A percentile compares a stretch with the other conserved stretches of the same genome.
Evolutionary conservation across 805 yeast species (phyloP).

Genomic region (Suhomyces faveliae): DNA sequence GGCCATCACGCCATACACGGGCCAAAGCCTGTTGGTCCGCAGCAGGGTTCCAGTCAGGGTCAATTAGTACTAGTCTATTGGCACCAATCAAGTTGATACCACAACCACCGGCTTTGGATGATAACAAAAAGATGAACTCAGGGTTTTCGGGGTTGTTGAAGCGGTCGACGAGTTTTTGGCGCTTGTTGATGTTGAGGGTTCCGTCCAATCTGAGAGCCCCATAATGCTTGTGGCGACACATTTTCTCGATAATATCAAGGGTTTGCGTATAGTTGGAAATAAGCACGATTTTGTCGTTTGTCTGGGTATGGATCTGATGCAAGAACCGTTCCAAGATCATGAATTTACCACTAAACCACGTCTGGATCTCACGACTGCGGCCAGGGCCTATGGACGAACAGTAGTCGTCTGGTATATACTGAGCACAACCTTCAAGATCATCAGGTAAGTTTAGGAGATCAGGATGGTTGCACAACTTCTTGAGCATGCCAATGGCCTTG

Average conservation of each 20-base stretch:
- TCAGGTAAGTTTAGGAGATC: conserved; percentile 73
- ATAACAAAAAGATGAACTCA: conserved; percentile 83
- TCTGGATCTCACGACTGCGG: conserved; percentile 61
- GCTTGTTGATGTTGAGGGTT: conserved; percentile 83
- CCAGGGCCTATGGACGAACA: conserved; percentile 36
- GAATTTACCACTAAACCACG: conserved; percentile 86
- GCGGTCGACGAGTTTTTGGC: conserved; percentile 87
- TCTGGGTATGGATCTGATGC: conserved; percentile 68
- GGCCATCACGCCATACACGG: conserved; percentile 99
- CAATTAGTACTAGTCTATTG: conserved; percentile 80
- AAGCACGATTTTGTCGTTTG: conserved; percentile 91
- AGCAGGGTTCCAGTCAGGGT: conserved; percentile 98
- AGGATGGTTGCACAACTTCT: conserved; percentile 93
- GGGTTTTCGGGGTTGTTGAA: conserved; percentile 88
- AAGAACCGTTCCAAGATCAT: conserved; percentile 81
- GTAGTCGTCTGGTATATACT: conserved; percentile 74
- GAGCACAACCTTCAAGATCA: conserved; percentile 70
- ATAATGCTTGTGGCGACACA: conserved; percentile 75
- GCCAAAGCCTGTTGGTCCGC: conserved; percentile 98
- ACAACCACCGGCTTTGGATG: conserved; percentile 98
- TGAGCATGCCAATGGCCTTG: conserved; percentile 83
- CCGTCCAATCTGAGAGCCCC: conserved; percentile 88
- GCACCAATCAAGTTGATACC: conserved; percentile 98
- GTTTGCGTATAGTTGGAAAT: conserved; percentile 96
- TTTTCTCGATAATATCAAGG: conserved; percentile 79